These are phyloP conservation scores for Castanopsis chinensis DNA, from an alignment of 306 rosid species.

Conservation along the genomic window DNA sequence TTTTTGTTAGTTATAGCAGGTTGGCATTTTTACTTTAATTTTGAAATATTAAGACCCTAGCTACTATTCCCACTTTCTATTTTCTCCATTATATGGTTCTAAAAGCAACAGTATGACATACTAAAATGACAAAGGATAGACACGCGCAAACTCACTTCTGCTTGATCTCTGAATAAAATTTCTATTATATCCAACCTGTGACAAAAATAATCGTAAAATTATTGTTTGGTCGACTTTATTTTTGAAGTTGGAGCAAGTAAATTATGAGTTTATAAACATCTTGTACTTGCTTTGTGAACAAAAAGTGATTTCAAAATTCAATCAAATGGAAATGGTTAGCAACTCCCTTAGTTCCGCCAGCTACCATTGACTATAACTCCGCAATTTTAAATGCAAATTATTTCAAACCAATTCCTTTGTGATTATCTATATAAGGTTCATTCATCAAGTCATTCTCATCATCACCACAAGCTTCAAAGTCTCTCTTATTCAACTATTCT, in stretches of 20 bases:
- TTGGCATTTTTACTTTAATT: slow-evolving; percentile 3
- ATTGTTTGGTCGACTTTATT: neutral
- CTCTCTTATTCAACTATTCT: slow-evolving; percentile 3
- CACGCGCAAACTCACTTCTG: neutral
- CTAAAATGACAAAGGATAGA: neutral
- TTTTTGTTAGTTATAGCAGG: neutral
- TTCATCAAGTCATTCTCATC: slow-evolving; percentile 11
- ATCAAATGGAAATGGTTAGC: slow-evolving; percentile 21
- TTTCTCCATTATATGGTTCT: neutral
- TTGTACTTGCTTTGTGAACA: slow-evolving; percentile 16
- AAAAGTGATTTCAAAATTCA: slow-evolving; percentile 4
- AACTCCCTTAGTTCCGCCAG: slow-evolving; percentile 29
- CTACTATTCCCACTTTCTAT: neutral
- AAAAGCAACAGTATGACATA: neutral
- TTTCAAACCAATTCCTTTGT: neutral
- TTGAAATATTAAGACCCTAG: neutral
- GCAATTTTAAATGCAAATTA: neutral
- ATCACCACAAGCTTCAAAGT: neutral
- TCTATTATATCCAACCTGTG: neutral
- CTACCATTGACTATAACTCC: neutral
- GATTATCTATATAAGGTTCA: slow-evolving; percentile 28
- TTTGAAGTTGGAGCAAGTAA: neutral
- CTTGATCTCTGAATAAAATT: neutral
- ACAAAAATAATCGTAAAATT: no score
- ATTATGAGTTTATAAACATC: no score